Percentiles rank a stretch among this genome's conserved stretches.
Evolutionary conservation across 192 early-diverging fungal species (phyloP).

Genomic region (Umbelopsis ramanniana): DNA sequence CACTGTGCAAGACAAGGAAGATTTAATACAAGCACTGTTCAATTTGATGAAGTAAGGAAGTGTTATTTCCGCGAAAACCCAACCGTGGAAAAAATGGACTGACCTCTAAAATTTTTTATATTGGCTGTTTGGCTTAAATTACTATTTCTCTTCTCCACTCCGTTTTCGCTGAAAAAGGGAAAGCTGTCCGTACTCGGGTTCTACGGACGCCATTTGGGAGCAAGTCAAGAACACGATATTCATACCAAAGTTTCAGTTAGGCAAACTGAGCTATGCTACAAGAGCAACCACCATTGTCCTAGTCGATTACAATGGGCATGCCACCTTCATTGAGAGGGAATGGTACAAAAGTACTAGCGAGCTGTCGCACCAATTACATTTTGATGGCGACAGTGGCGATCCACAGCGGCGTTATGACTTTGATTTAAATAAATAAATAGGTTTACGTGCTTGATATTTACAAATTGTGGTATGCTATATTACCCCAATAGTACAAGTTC

Average conservation of each 20-base stretch:
- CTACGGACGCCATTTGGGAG: not conserved
- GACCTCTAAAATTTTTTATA: not conserved
- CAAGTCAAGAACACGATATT: constrained; percentile 32
- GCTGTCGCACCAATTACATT: not conserved
- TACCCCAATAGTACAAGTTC: no score
- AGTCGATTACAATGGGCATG: constrained; percentile 41
- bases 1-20: constrained; percentile 18
- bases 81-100: constrained; percentile 13
- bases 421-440: not conserved
- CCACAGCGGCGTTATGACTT: constrained; percentile 15
- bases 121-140: not conserved
- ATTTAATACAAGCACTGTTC: constrained; percentile 42
- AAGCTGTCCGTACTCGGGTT: constrained; percentile 15
- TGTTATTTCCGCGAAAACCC: not conserved
- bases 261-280: constrained; percentile 34
- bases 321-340: constrained; percentile 41
- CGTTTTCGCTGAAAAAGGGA: constrained; percentile 21
- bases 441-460: no score
- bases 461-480: no score
- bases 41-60: constrained; percentile 34
- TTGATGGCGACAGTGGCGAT: not conserved
- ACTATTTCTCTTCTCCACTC: constrained; percentile 1
- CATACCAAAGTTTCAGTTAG: constrained; percentile 25
- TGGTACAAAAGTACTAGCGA: constrained; percentile 13
- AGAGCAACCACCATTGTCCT: constrained; percentile 45